Conservation (phyloP, 176 grass and related monocot species). For the Musa itinerans region DNA sequence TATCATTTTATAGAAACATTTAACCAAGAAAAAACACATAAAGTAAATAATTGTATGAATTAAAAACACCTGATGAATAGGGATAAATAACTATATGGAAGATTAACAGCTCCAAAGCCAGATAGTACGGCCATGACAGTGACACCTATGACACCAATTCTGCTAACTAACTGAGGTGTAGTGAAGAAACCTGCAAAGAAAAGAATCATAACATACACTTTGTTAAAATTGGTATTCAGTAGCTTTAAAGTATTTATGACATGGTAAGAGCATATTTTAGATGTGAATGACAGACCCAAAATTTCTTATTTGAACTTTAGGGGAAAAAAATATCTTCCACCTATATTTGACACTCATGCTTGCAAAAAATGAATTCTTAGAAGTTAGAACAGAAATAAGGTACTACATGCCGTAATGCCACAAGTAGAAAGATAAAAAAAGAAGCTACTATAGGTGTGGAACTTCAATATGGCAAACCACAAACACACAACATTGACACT, state of each 20-base stretch:
- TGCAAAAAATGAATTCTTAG: not conserved
- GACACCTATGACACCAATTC: conserved; percentile 86
- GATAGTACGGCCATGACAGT: conserved; percentile 83
- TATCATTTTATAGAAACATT: not conserved
- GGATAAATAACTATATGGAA: conserved; percentile 86
- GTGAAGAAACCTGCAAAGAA: conserved; percentile 73
- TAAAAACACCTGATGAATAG: conserved; percentile 82
- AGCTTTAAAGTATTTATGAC: not conserved
- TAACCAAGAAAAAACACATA: not conserved
- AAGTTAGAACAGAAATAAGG: not conserved
- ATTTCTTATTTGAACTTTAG: not conserved
- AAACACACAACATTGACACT: not conserved
- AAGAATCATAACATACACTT: not conserved
- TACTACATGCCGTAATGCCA: not conserved
- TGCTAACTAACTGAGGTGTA: conserved; percentile 80
- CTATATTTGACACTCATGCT: not conserved
- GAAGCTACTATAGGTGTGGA: not conserved
- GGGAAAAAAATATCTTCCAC: not conserved
- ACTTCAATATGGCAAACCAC: not conserved
- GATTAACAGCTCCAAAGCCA: conserved; percentile 93
- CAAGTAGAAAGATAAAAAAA: not conserved
- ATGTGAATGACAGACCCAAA: not conserved
- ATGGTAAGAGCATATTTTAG: not conserved
- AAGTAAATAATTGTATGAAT: not conserved
- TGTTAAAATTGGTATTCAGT: not conserved